Percentiles rank a stretch among this genome's conserved stretches.
Conservation (phyloP, 2,329 filamentous ascomycete genomes). For the Neopestalotiopsis sp. region DNA sequence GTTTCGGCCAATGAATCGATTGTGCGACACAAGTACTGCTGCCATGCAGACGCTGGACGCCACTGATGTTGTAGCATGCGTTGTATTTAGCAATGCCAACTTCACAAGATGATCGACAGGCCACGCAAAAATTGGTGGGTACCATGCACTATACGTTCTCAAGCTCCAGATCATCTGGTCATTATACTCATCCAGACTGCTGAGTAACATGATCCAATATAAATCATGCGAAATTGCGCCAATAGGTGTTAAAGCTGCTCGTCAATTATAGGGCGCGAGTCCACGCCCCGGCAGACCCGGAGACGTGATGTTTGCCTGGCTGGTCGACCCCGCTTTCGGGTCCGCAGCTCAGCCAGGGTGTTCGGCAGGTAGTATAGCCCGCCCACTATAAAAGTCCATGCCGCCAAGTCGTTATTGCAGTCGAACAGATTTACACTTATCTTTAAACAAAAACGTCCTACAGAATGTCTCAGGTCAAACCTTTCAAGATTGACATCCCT, state of each 20-base stretch:
- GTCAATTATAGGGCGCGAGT: neutral
- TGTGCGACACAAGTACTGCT: no score
- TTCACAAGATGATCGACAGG: no score
- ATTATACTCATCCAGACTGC: neutral
- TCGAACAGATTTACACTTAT: neutral
- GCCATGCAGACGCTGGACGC: no score
- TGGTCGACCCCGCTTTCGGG: neutral
- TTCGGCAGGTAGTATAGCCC: neutral
- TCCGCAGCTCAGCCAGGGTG: neutral
- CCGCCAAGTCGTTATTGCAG: no score
- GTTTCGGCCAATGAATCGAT: no score
- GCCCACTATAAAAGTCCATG: neutral
- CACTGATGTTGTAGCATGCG: no score
- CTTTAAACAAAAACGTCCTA: neutral
- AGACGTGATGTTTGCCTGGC: neutral
- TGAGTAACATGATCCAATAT: neutral
- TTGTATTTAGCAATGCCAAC: no score
- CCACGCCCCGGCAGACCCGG: neutral
- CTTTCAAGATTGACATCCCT: conserved; percentile 56
- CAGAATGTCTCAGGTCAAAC: conserved; percentile 25
- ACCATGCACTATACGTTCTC: neutral
- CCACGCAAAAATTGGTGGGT: no score
- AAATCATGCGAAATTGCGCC: neutral
- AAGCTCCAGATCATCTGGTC: neutral
- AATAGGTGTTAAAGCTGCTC: neutral